phyloP scores from a whole-genome alignment of 2,329 filamentous ascomycete genomes.

The Davidsoniella eucalypti region DNA sequence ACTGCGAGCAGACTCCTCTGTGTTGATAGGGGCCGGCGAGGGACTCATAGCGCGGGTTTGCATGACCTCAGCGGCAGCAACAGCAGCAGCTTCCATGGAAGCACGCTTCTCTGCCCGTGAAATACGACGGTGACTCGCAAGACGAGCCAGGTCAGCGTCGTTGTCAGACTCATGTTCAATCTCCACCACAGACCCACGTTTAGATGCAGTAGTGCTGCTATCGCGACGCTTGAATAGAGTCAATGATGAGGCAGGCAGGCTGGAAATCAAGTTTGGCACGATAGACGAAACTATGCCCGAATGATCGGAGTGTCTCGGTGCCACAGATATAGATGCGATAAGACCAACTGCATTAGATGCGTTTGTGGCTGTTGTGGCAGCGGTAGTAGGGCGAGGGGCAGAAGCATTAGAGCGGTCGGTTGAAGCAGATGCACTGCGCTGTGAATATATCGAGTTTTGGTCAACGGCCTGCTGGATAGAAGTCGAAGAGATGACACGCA shows the following conservation, averaged over 20 bases:
- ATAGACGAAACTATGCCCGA: not conserved
- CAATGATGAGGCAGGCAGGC: constrained; percentile 2
- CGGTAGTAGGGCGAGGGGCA: not conserved
- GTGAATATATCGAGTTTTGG: not conserved
- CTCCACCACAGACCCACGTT: not conserved
- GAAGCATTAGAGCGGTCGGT: constrained; percentile 7
- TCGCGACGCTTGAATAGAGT: constrained; percentile 5
- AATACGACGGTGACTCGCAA: not conserved
- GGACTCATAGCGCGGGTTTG: constrained; percentile 8
- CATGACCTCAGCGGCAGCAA: constrained; percentile 10
- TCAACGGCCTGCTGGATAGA: not conserved
- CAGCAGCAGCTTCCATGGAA: not conserved
- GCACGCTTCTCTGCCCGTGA: constrained; percentile 1
- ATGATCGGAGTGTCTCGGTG: not conserved
- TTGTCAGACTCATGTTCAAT: constrained; percentile 6
- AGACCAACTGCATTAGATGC: not conserved
- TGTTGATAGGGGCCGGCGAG: not conserved
- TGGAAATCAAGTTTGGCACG: not conserved
- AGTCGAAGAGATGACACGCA: not conserved
- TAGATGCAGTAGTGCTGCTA: not conserved
- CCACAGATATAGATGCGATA: not conserved
- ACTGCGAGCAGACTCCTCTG: not conserved
- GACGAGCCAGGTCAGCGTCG: constrained; percentile 3
- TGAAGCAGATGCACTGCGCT: constrained; percentile 8
- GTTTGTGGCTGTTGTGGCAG: not conserved